These are phyloP conservation scores for Salmacisia buchloeana DNA, from an alignment of 1,284 basidiomycete genomes.

Conservation along the genomic window DNA sequence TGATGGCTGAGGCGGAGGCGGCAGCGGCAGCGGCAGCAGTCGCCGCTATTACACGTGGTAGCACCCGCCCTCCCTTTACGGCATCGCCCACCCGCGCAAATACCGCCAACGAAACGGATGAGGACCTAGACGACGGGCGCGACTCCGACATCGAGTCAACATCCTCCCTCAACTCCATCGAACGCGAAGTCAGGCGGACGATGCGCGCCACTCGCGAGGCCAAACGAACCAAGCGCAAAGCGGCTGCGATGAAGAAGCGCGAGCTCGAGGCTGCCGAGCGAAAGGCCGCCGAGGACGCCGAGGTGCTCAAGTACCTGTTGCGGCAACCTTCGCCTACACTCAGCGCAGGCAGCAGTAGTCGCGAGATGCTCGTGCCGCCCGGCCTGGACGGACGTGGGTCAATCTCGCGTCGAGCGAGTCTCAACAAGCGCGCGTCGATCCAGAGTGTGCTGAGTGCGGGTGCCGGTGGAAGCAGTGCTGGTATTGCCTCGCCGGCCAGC, in stretches of 20 bases:
- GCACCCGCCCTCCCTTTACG: not conserved
- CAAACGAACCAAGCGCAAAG: not conserved
- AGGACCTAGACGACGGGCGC: not conserved
- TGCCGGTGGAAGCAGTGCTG: not conserved
- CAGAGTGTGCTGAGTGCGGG: not conserved
- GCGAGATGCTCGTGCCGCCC: not conserved
- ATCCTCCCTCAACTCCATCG: slow-evolving; percentile 11
- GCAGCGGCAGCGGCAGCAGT: not conserved
- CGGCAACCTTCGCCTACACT: not conserved
- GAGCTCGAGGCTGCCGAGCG: not conserved
- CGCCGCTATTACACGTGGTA: not conserved
- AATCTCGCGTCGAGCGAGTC: not conserved
- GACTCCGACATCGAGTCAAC: slow-evolving; percentile 2
- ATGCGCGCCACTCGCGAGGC: not conserved
- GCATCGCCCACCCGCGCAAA: not conserved
- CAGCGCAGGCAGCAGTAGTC: not conserved
- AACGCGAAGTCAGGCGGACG: not conserved
- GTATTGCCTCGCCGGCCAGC: not conserved
- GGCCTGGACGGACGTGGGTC: not conserved
- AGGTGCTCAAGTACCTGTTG: not conserved
- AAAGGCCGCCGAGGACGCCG: not conserved
- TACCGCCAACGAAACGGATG: not conserved
- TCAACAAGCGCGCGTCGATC: not conserved
- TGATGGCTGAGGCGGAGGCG: not conserved
- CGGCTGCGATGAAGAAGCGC: not conserved